These are phyloP conservation scores for Psidium guajava DNA, from an alignment of 345 rosid genomes.

Conservation along the genomic window DNA sequence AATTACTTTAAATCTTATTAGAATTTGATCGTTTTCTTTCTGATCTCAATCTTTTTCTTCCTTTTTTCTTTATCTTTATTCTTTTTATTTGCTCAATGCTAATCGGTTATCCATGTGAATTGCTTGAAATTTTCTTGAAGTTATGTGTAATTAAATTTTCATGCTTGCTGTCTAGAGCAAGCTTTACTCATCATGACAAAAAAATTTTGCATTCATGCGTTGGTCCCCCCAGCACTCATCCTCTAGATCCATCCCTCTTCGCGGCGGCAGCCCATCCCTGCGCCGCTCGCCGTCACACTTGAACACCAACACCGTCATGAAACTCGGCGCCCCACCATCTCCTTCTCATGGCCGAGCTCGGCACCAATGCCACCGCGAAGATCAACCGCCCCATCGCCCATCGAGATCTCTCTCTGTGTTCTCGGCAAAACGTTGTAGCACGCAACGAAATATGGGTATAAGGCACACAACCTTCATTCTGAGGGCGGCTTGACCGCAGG, in stretches of 20 bases:
- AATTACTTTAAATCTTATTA: too few relatives aligned
- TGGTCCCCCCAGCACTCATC: too few relatives aligned
- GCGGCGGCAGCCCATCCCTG: not conserved
- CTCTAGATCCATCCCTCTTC: too few relatives aligned
- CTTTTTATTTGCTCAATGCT: not conserved
- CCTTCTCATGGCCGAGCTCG: rapidly evolving
- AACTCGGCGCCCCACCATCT: not conserved
- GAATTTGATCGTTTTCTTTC: not conserved
- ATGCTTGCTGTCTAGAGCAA: not conserved
- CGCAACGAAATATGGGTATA: not conserved
- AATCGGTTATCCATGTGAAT: not conserved
- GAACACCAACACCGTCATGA: not conserved
- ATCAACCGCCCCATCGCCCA: not conserved
- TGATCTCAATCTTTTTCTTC: not conserved
- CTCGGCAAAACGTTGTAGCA: not conserved
- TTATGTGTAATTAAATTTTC: not conserved
- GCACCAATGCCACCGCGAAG: not conserved
- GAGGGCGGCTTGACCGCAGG: too few relatives aligned
- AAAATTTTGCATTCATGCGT: too few relatives aligned
- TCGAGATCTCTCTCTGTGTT: not conserved
- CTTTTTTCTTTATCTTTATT: not conserved
- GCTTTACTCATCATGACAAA: too few relatives aligned
- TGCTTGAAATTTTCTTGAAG: not conserved
- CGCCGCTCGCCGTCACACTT: not conserved
- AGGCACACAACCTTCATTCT: too few relatives aligned